Conservation (phyloP, 768 basidiomycete species). For the Suillus cothurnatus region DNA sequence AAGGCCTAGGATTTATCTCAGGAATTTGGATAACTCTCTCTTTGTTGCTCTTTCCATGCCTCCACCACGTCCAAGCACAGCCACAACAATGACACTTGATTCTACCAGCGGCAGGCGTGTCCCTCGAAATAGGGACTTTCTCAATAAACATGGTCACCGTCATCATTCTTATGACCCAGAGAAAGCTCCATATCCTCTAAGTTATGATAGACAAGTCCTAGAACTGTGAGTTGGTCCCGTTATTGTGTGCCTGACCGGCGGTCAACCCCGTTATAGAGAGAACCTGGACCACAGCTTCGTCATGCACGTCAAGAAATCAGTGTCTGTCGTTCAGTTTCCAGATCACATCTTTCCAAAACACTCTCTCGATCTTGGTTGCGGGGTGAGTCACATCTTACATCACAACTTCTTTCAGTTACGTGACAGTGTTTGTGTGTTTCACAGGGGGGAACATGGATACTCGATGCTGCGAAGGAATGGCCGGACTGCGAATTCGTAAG, state of each 20-base stretch:
- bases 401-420: slow-evolving; percentile 11
- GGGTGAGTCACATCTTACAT: slow-evolving; percentile 46
- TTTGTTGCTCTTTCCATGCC: slow-evolving; percentile 21
- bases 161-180: slow-evolving; percentile 71
- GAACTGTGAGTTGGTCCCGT: slow-evolving; percentile 56
- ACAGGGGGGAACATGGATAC: slow-evolving; percentile 69
- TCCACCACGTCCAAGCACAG: slow-evolving; percentile 22
- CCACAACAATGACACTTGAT: slow-evolving; percentile 25
- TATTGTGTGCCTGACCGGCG: slow-evolving; percentile 2
- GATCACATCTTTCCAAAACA: slow-evolving; percentile 47
- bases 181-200: slow-evolving; percentile 80
- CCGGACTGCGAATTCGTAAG: slow-evolving; percentile 64
- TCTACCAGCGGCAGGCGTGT: slow-evolving; percentile 40
- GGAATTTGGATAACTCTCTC: slow-evolving; percentile 15
- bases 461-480: slow-evolving; percentile 77
- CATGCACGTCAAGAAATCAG: slow-evolving; percentile 51
- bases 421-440: background rate
- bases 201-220: slow-evolving; percentile 66
- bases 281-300: slow-evolving; percentile 54
- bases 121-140: slow-evolving; percentile 54
- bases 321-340: slow-evolving; percentile 59
- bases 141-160: slow-evolving; percentile 58
- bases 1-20: background rate
- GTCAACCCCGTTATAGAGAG: slow-evolving; percentile 41
- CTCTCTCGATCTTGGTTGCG: slow-evolving; percentile 73